Evolutionary conservation across 108 stramenopile species (phyloP).

Genomic region (Bacterosira constricta): DNA sequence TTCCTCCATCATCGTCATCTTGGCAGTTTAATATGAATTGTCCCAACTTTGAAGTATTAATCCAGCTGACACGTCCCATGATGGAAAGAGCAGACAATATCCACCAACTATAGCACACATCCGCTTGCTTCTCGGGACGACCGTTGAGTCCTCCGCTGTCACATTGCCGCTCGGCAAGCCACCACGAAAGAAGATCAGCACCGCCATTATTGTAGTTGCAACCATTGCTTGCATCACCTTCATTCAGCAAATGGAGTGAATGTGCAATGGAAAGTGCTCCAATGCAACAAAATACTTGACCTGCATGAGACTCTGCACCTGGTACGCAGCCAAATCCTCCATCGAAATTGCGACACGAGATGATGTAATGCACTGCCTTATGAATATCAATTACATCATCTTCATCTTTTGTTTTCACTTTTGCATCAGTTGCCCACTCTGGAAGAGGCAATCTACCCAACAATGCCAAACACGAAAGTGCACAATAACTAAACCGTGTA

Average conservation of each 20-base stretch:
- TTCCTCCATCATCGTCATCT: slow-evolving; percentile 98
- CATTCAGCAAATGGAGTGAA: slow-evolving; percentile 62
- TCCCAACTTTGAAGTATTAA: slow-evolving; percentile 75
- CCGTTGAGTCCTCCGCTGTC: slow-evolving; percentile 98
- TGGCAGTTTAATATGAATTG: slow-evolving; percentile 95
- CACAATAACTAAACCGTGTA: slow-evolving; percentile 98
- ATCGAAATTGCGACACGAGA: slow-evolving; percentile 93
- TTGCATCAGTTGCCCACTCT: background rate
- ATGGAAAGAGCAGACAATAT: slow-evolving; percentile 92
- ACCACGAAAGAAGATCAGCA: slow-evolving; percentile 94
- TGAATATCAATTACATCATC: slow-evolving; percentile 61
- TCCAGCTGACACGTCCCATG: slow-evolving; percentile 92
- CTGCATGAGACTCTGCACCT: slow-evolving; percentile 97
- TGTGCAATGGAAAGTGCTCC: slow-evolving; percentile 95
- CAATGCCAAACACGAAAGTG: slow-evolving; percentile 82
- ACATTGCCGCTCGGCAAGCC: slow-evolving; percentile 99
- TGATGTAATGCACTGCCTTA: slow-evolving; percentile 79
- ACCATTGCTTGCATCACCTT: background rate
- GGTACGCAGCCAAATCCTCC: slow-evolving; percentile 96
- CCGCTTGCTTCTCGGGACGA: slow-evolving; percentile 98
- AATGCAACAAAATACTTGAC: slow-evolving; percentile 97
- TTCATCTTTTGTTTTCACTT: background rate
- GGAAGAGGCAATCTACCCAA: slow-evolving; percentile 57
- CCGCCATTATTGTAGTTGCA: no score
- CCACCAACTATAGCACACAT: slow-evolving; percentile 99